A percentile compares a stretch with the other conserved stretches of the same genome.
Conservation (phyloP, 1,139 yeast species). For the Debaryomyces coudertii region DNA sequence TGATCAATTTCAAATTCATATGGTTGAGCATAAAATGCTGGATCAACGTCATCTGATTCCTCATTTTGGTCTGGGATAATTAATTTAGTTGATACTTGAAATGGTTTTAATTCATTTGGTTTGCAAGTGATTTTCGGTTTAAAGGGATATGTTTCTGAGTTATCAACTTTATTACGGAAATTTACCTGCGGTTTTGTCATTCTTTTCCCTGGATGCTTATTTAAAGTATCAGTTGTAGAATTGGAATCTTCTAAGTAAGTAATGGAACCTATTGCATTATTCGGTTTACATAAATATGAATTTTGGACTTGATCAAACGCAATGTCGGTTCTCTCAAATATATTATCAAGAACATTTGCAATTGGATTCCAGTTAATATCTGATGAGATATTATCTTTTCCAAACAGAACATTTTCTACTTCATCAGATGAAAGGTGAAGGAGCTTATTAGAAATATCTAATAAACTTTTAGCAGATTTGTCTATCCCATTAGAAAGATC, state of each 20-base stretch:
- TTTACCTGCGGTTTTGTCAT: constrained; percentile 72
- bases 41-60: constrained; percentile 45
- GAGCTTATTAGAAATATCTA: constrained; percentile 57
- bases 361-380: constrained; percentile 62
- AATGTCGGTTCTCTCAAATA: constrained; percentile 73
- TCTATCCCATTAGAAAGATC: constrained; percentile 47
- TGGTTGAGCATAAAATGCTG: constrained; percentile 78
- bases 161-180: constrained; percentile 66
- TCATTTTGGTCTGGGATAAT: constrained; percentile 31
- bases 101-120: constrained; percentile 66
- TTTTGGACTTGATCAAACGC: constrained; percentile 50
- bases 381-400: constrained; percentile 37
- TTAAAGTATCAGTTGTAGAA: constrained; percentile 13
- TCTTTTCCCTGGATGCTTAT: constrained; percentile 34
- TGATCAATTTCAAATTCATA: constrained; percentile 74
- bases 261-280: constrained; percentile 19
- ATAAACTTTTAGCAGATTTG: constrained; percentile 45
- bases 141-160: constrained; percentile 71
- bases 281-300: constrained; percentile 15
- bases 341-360: constrained; percentile 63
- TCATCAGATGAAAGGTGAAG: constrained; percentile 35
- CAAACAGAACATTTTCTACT: constrained; percentile 33
- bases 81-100: constrained; percentile 53
- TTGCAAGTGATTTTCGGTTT: constrained; percentile 69
- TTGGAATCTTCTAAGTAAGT: constrained; percentile 55